Base-by-base conservation (phyloP, 306 rosid genomes). In the Quercus gilva region DNA sequence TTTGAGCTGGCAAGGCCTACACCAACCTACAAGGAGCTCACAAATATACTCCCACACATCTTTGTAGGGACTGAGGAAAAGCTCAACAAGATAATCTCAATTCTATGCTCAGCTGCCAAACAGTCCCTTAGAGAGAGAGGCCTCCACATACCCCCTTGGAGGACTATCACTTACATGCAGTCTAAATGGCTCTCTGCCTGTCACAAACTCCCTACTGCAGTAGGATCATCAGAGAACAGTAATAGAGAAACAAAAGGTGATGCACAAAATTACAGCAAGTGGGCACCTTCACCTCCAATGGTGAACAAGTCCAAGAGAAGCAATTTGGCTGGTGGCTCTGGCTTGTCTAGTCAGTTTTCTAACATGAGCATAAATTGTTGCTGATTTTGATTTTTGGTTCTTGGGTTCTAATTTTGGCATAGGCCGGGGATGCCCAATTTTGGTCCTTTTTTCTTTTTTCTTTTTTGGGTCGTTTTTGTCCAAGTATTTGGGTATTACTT, bases 81-180 rank as follows among this genome's bases (percentile, higher is more conserved):
- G 53, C 78, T 93, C 26, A 76, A 81, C 74, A 84, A 77, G 60
- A 85, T 91, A 49, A 90, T 89, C 41, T 76, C 91, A 15, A 26
- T 93, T 7, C 26, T 93, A 6, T 93, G 94, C 79, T 74, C 90
- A 69, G 98, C 92, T 26, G 93, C 94, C 73, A 88, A 91, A 69
- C 91, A 88, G 55, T 93, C 93, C 65, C 90, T 93, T 0, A 88
- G 84, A 80, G 87, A 93, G 69, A 91, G 74, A 55, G 97, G 98
- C 17, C 90, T 93, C 49, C 91, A 87, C 37, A 83, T 93, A 21
- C 98, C 98, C 1, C 98, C 98, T 51, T 93, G 98, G 97, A 91
- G 98, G 77, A 90, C 90, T 18, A 74, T 84, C 6, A 21, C 69
- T 76, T 93, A 91, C 81, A 91, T 93, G 89, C 72, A 77, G 74